phyloP scores from a whole-genome alignment of 768 basidiomycete species.

The Amanita pallidorosea region DNA sequence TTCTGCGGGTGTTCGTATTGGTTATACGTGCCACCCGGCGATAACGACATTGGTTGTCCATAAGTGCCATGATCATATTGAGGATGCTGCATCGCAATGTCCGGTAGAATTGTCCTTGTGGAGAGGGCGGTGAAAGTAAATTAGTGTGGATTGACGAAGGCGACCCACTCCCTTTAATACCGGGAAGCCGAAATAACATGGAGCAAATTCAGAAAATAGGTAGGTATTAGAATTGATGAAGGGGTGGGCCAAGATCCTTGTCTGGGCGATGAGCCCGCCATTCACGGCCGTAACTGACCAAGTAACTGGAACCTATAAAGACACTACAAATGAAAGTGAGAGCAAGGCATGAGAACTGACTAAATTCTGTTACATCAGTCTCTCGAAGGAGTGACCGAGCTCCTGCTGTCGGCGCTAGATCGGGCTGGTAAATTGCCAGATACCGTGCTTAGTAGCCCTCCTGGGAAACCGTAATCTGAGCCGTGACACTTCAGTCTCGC shows the following conservation, averaged over 20 bases:
- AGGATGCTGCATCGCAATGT: slow-evolving; percentile 18
- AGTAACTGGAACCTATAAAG: slow-evolving; percentile 26
- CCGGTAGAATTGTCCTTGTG: slow-evolving; percentile 12
- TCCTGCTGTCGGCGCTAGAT: slow-evolving; percentile 18
- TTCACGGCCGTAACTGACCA: slow-evolving; percentile 27
- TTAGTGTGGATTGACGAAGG: slow-evolving; percentile 3
- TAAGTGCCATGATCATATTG: slow-evolving; percentile 31
- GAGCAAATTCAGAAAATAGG: slow-evolving; percentile 22
- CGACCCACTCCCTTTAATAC: slow-evolving; percentile 29
- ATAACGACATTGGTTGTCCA: slow-evolving; percentile 16
- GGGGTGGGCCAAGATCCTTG: slow-evolving; percentile 9
- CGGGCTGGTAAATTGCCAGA: slow-evolving; percentile 23
- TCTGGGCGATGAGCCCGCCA: slow-evolving; percentile 32
- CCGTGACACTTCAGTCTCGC: slow-evolving; percentile 24
- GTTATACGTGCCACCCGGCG: slow-evolving; percentile 19
- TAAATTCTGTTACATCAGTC: slow-evolving; percentile 20
- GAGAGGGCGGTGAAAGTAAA: slow-evolving; percentile 10
- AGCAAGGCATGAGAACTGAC: slow-evolving; percentile 14
- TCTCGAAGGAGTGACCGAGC: slow-evolving; percentile 18
- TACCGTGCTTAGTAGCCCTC: slow-evolving; percentile 24
- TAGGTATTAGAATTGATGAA: slow-evolving; percentile 4
- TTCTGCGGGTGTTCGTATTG: slow-evolving; percentile 18
- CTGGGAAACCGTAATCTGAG: slow-evolving; percentile 19
- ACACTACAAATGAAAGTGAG: slow-evolving; percentile 15
- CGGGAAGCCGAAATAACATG: slow-evolving; percentile 27